Evolutionary conservation across 2,329 filamentous ascomycete species (phyloP), one percentile per base, ranked within the genome.

Genomic region (Trichocomaceae sp.): DNA sequence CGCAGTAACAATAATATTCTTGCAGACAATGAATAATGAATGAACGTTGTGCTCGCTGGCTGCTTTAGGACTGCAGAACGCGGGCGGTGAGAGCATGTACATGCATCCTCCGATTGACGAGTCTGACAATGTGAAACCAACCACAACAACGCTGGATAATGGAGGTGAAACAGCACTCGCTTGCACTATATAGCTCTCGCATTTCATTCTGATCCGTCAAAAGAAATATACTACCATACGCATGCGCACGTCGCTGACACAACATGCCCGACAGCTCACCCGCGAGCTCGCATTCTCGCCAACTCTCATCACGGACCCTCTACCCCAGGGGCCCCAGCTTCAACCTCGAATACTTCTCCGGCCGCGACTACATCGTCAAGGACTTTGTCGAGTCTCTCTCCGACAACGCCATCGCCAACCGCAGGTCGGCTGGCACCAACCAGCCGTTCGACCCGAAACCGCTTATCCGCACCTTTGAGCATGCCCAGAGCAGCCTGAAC

Each of bases 381-480:
- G 93, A 99, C 75, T 99, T 99, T 69, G 86, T 99, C 64, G 95
- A 99, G 70, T 83, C 86, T 50, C 84, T 99, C 56, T 93, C 92
- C 50, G 91, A 97, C 60, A 87, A 80, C 62, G 88, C 90, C 20
- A 82, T 90, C 35, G 78, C 80, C 20, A 88, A 85, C 66, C 88
- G 93, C 52, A 86, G 88, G 57, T 96, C 91, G 13, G 84, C 82
- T 7, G 69, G 51, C 39, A 42, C 51, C 54, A 72, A 69, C 53
- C 60, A 77, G 76, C 58, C 79, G 77, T 99, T 99, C 74, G 93
- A 99, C 66, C 90, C 93, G 0, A 99, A 99, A 73, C 95, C 93
- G 31, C 78, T 99, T 63, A 99, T 99, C 65, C 85, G 93, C 57
- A 91, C 90, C 1, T 99, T 99, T 70, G 93, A 99, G 69, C 77